phyloP scores from a whole-genome alignment of 306 rosid species.

The Astragalus membranaceus region DNA sequence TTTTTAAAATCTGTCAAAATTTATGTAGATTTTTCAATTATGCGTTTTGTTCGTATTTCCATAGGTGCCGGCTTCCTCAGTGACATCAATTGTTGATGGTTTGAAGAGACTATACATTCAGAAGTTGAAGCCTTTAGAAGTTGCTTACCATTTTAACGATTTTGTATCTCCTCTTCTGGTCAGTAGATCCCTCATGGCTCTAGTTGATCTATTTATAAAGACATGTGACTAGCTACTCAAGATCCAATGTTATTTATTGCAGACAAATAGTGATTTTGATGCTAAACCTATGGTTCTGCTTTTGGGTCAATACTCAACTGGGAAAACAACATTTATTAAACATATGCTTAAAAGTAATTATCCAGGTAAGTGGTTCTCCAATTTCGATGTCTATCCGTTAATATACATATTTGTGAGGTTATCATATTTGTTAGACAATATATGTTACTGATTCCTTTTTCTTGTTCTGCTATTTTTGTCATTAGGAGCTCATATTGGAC shows the following conservation, averaged over 20 bases:
- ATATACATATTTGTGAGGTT: neutral
- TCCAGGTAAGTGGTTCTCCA: conserved; percentile 62
- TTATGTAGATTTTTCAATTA: neutral
- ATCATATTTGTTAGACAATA: neutral
- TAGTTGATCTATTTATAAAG: neutral
- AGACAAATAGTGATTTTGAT: conserved; percentile 95
- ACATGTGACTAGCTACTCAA: neutral
- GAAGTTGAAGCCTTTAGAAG: conserved; percentile 94
- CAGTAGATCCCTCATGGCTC: conserved; percentile 12
- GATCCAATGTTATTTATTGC: neutral
- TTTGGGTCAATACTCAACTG: conserved; percentile 97
- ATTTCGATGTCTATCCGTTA: neutral
- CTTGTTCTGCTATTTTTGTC: conserved; percentile 1
- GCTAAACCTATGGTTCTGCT: conserved; percentile 98
- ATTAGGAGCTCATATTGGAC: conserved; percentile 97
- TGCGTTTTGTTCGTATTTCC: neutral
- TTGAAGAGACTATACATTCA: conserved; percentile 79
- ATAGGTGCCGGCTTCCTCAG: conserved; percentile 74
- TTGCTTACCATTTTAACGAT: conserved; percentile 64
- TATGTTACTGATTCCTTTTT: neutral
- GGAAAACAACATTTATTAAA: conserved; percentile 93
- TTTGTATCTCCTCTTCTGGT: conserved; percentile 81
- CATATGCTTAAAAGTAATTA: conserved; percentile 73
- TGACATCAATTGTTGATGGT: conserved; percentile 84
- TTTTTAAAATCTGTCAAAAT: neutral